Conservation (phyloP, 1,284 basidiomycete species). For the Abortiporus biennis region DNA sequence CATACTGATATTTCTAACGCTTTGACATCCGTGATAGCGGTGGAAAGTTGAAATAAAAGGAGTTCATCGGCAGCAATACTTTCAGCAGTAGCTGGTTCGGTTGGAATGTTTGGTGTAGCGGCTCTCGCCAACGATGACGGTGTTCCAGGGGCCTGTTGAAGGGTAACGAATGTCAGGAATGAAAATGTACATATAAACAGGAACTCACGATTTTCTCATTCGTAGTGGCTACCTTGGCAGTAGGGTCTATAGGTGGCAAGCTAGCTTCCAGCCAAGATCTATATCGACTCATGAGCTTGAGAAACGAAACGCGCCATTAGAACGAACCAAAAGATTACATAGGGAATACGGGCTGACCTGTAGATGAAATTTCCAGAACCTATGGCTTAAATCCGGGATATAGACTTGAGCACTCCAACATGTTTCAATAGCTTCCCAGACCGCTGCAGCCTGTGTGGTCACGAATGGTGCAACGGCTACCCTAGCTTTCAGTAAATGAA, state of each 20-base stretch:
- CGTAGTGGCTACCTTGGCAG: slow-evolving; percentile 5
- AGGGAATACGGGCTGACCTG: slow-evolving; percentile 47
- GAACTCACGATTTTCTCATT: slow-evolving; percentile 31
- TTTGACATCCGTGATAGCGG: slow-evolving; percentile 59
- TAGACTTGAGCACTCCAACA: slow-evolving; percentile 87
- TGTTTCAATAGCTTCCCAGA: slow-evolving; percentile 67
- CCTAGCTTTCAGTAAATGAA: no score
- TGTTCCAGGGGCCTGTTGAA: slow-evolving; percentile 5
- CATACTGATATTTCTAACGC: slow-evolving; percentile 43
- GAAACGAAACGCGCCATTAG: not conserved
- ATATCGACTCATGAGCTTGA: slow-evolving; percentile 78
- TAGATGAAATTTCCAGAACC: slow-evolving; percentile 85
- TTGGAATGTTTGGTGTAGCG: slow-evolving; percentile 41
- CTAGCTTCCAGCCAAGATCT: slow-evolving; percentile 62
- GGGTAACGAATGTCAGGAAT: not conserved
- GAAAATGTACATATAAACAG: slow-evolving; percentile 11
- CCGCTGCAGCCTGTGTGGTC: slow-evolving; percentile 58
- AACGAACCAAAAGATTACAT: not conserved
- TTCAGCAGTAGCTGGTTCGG: slow-evolving; percentile 48
- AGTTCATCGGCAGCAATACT: slow-evolving; percentile 53
- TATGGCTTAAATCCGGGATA: slow-evolving; percentile 72
- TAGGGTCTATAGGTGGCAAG: slow-evolving; percentile 33
- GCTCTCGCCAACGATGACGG: slow-evolving; percentile 32
- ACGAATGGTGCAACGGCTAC: slow-evolving; percentile 43
- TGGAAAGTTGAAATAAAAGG: slow-evolving; percentile 53